A percentile compares a stretch with the other conserved stretches of the same genome.
These are phyloP conservation scores for Blastobotrys illinoisensis DNA, from an alignment of 1,139 yeast species.

Conservation along the genomic window DNA sequence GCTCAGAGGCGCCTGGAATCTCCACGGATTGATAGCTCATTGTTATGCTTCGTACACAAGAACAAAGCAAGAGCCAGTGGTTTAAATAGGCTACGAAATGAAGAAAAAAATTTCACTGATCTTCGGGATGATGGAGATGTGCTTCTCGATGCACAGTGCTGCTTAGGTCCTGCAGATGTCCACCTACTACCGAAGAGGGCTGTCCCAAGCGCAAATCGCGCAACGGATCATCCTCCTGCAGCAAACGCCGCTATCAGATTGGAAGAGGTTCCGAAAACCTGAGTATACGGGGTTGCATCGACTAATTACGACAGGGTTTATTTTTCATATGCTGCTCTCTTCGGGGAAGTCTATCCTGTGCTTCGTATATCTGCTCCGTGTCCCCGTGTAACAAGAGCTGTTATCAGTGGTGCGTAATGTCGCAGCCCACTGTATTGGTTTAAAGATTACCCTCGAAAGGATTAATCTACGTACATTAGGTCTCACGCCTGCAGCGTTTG, in stretches of 20 bases:
- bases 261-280: neutral
- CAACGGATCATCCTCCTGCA: neutral
- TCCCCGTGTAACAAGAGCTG: no score
- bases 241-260: neutral
- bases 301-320: neutral
- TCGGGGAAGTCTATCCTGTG: no score
- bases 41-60: neutral
- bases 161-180: neutral
- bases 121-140: neutral
- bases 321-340: neutral
- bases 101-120: neutral
- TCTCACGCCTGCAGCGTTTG: no score
- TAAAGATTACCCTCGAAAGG: no score
- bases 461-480: neutral
- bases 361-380: no score
- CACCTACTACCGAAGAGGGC: neutral
- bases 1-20: conserved; percentile 1
- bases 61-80: neutral
- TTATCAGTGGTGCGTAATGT: no score
- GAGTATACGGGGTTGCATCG: no score
- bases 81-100: neutral
- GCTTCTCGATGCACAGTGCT: neutral
- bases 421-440: neutral
- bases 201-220: neutral
- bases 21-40: conserved; percentile 9